A percentile compares a stretch with the other conserved stretches of the same genome.
Conservation (phyloP, 2,329 filamentous ascomycete genomes). For the Xylaria sp. region DNA sequence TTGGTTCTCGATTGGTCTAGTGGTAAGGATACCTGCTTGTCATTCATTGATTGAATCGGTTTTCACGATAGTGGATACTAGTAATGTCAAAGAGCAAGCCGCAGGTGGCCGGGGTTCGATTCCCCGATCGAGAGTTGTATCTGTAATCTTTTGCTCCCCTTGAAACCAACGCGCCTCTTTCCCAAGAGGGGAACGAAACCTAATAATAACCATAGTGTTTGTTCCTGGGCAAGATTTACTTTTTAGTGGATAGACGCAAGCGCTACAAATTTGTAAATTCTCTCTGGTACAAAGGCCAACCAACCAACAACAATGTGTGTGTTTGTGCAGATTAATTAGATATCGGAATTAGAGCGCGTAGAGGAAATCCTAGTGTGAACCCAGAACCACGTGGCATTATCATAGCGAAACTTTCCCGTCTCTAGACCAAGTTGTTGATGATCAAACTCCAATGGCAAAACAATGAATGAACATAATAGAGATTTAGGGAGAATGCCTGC, state of each 20-base stretch:
- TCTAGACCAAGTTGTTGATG: no score
- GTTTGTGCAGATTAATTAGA: no score
- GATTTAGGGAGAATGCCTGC: no score
- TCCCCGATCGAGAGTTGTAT: slow-evolving; percentile 51
- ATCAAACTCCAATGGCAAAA: no score
- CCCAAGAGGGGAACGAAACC: background rate
- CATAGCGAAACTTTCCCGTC: no score
- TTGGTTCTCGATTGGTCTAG: slow-evolving; percentile 42
- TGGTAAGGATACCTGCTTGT: slow-evolving; percentile 40
- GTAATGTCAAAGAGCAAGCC: slow-evolving; percentile 22
- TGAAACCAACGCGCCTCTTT: background rate
- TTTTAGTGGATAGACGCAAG: background rate
- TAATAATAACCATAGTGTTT: background rate
- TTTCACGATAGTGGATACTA: slow-evolving; percentile 17
- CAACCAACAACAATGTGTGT: no score
- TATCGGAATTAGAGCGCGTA: no score
- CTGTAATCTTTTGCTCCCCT: background rate
- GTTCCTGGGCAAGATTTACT: background rate
- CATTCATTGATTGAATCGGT: slow-evolving; percentile 24
- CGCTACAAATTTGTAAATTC: background rate
- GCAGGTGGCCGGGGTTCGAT: slow-evolving; percentile 51
- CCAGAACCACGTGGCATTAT: no score
- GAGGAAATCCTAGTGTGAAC: no score
- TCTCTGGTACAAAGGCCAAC: background rate
- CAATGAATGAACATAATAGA: no score